These are phyloP conservation scores for Yamadazyma conglobata DNA, from an alignment of 1,139 yeast species.

Conservation along the genomic window DNA sequence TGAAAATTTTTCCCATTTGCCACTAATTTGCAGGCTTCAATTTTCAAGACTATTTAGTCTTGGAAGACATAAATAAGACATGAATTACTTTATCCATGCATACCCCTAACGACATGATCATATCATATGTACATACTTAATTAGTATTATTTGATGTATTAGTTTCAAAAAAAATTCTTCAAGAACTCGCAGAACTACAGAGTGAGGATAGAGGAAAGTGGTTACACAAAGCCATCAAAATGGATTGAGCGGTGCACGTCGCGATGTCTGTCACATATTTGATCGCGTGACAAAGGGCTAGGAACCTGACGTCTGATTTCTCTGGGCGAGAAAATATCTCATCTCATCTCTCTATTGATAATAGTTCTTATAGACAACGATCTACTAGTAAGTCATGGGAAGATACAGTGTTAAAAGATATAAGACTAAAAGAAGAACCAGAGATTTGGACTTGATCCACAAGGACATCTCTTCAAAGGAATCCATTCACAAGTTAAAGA, in stretches of 20 bases:
- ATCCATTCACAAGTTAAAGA: constrained; percentile 58
- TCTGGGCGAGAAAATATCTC: constrained; percentile 1
- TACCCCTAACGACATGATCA: too few relatives aligned
- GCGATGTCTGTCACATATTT: too few relatives aligned
- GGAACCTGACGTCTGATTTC: constrained; percentile 2
- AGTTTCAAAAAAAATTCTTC: too few relatives aligned
- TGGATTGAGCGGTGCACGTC: too few relatives aligned
- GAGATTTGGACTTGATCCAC: constrained; percentile 81
- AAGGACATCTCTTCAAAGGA: constrained; percentile 67
- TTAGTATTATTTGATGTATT: constrained; percentile 1
- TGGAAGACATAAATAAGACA: too few relatives aligned
- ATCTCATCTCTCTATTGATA: constrained; percentile 12
- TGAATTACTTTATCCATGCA: too few relatives aligned
- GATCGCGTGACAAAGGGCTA: constrained; percentile 5
- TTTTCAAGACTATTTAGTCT: too few relatives aligned
- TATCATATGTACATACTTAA: constrained; percentile 1
- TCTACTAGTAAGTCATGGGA: constrained; percentile 78
- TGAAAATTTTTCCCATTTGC: too few relatives aligned
- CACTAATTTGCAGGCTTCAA: too few relatives aligned
- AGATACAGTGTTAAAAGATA: constrained; percentile 74
- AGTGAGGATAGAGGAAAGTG: not conserved
- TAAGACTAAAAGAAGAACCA: constrained; percentile 78
- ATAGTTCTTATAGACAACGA: too few relatives aligned
- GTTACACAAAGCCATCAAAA: too few relatives aligned
- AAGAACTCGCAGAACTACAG: too few relatives aligned